Evolutionary conservation across 805 yeast species (phyloP), one percentile per base, ranked within the genome.

Genomic region (Jamesozyma piceae): DNA sequence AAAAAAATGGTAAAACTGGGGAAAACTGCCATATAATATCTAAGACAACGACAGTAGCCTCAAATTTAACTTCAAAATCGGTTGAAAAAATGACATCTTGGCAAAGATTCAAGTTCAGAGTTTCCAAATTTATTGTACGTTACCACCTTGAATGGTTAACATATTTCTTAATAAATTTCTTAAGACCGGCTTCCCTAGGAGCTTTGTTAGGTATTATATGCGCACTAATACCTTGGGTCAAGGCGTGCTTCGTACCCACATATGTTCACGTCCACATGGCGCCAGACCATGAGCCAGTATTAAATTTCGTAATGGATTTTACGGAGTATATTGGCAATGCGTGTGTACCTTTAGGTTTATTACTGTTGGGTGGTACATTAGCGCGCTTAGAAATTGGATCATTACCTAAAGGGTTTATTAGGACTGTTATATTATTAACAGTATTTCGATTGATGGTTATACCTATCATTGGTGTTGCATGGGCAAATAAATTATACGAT

Each of bases 281-380:
- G 0, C 97, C 97, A 0, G 97, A 90, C 61, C 68, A 71, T 1
- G 68, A 71, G 44, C 97, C 97, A 0, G 90, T 94, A 0, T 67
- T 90, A 28, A 86, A 87, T 31, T 89, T 89, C 49, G 42, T 89
- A 3, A 83, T 90, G 77, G 96, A 90, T 57, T 77, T 81, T 49
- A 71, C 90, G 0, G 58, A 75, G 2, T 90, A 90, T 57, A 67
- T 90, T 9, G 95, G 95, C 0, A 77, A 77, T 26, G 96, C 96
- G 0, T 77, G 85, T 38, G 95, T 90, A 28, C 97, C 97, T 1
- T 62, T 86, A 44, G 97, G 97, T 0, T 66, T 90, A 46, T 60
- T 86, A 36, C 55, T 90, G 46, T 62, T 90, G 24, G 97, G 97
- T 2, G 95, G 90, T 15, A 87, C 95, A 2, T 77, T 90, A 34